A percentile compares a stretch with the other conserved stretches of the same genome.
Evolutionary conservation across 768 basidiomycete genomes (phyloP).

Genomic region (Rhizopogon vulgaris): DNA sequence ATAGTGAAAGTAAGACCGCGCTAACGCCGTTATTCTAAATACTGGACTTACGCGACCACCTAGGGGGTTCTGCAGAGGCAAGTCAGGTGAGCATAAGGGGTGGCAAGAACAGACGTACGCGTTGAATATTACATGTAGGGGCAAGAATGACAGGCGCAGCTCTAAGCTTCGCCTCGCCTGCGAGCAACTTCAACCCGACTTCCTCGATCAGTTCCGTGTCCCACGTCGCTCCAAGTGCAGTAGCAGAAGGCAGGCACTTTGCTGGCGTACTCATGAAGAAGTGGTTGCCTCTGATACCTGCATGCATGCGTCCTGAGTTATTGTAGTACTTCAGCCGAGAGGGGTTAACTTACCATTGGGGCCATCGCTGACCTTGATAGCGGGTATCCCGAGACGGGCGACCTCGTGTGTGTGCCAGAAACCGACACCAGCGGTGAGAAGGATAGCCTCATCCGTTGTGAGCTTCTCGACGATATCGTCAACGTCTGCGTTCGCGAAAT

Average conservation of each 20-base stretch:
- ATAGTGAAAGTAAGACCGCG: constrained; percentile 6
- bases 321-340: not conserved
- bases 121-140: constrained; percentile 82
- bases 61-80: constrained; percentile 48
- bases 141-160: constrained; percentile 67
- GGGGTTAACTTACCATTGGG: constrained; percentile 52
- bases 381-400: constrained; percentile 62
- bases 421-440: constrained; percentile 66
- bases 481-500: constrained; percentile 61
- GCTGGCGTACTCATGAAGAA: constrained; percentile 81
- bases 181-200: constrained; percentile 60
- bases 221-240: constrained; percentile 72
- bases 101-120: constrained; percentile 34
- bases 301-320: not conserved
- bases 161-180: constrained; percentile 64
- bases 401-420: constrained; percentile 72
- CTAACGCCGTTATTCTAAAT: not conserved
- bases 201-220: constrained; percentile 58
- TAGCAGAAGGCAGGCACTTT: constrained; percentile 70
- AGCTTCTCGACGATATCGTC: constrained; percentile 57
- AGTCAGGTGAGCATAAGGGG: not conserved
- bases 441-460: constrained; percentile 70
- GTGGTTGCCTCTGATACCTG: constrained; percentile 60
- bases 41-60: constrained; percentile 50
- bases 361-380: constrained; percentile 76